phyloP scores from a whole-genome alignment of 208 protist genomes.

The Spongospora subterranea region DNA sequence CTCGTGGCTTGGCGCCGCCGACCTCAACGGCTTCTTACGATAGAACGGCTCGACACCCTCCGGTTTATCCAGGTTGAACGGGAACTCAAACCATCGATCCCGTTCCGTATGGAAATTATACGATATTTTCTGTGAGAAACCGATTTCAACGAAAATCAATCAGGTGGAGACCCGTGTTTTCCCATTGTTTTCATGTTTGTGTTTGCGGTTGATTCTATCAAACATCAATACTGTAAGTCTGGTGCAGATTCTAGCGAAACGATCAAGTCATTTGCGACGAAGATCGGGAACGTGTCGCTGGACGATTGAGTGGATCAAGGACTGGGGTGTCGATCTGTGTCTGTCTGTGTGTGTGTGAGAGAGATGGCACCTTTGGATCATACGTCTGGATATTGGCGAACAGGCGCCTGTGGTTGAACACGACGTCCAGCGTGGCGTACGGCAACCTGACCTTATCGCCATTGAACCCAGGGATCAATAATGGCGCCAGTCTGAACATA shows the following conservation, averaged over 20 bases:
- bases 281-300: no score
- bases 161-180: no score
- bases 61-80: neutral
- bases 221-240: no score
- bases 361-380: conserved; percentile 25
- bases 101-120: conserved; percentile 41
- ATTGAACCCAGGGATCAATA: conserved; percentile 13
- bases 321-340: neutral
- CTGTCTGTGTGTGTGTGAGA: neutral
- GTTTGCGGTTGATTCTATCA: no score
- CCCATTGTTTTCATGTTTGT: no score
- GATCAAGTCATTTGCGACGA: no score
- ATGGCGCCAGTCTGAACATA: neutral
- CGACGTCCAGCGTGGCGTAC: conserved; percentile 29
- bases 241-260: no score
- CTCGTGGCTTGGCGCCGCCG: neutral
- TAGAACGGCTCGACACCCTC: conserved; percentile 23
- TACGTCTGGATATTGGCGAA: conserved; percentile 15
- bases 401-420: conserved; percentile 12
- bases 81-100: conserved; percentile 49
- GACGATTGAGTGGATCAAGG: no score
- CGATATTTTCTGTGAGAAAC: neutral
- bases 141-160: neutral
- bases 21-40: conserved; percentile 16
- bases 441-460: neutral